Base-by-base conservation (phyloP, 805 yeast genomes). In the Cyberlindnera maritima region DNA sequence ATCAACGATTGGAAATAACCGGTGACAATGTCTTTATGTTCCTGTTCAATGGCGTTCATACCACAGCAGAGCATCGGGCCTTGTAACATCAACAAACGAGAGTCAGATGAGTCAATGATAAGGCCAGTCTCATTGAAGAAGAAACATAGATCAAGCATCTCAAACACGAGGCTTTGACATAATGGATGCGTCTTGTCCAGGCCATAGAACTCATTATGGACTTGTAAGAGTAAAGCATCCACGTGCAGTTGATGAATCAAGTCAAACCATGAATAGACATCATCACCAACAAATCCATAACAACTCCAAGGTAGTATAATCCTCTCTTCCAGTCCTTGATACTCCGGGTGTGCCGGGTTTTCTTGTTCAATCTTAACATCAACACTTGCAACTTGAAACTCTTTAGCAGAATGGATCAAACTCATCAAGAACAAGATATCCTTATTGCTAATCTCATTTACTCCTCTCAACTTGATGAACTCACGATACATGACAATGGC, bases 171-270 rank as follows among this genome's bases (percentile, higher is more conserved):
- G 4, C 39, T 45, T 32, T 55, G 57, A 11, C 59, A 53, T 8
- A 59, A 29, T 13, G 44, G 35, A 18, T 50, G 53, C 2, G 44
- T 14, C 57, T 67, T 7, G 62, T 64, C 44, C 63, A 75, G 11
- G 62, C 68, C 40, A 62, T 63, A 38, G 60, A 54, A 29, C 64
- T 56, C 42, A 56, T 59, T 44, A 64, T 64, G 47, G 59, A 66
- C 51, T 58, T 64, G 29, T 69, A 70, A 31, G 62, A 65, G 19
- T 64, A 60, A 12, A 61, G 68, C 46, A 66, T 64, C 53, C 55
- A 67, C 65, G 49, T 72, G 75, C 1, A 59, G 40, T 20, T 62
- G 66, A 21, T 63, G 65, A 14, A 55, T 50, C 21, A 63, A 38
- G 36, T 63, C 67, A 47, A 56, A 63, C 54, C 64, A 55, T 0